Conservation (phyloP, 1,284 basidiomycete species). For the Sanghuangporus sanghuang region DNA sequence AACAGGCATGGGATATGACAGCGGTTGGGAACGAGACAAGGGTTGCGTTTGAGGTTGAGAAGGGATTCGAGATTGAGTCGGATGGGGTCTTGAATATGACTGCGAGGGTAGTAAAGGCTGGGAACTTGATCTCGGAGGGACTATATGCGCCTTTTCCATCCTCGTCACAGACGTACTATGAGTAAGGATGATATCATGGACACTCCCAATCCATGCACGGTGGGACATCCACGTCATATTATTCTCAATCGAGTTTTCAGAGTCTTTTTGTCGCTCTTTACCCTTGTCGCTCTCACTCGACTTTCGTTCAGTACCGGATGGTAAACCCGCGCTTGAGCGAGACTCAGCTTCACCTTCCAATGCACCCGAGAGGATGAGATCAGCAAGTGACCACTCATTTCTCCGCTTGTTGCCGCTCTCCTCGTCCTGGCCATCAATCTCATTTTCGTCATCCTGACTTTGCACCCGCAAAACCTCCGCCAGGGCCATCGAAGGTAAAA, state of each 20-base stretch:
- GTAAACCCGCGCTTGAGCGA: not conserved
- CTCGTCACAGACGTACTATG: not conserved
- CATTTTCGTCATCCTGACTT: not conserved
- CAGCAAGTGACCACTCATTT: constrained; percentile 31
- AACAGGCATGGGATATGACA: not conserved
- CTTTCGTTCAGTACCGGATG: not conserved
- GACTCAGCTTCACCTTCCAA: constrained; percentile 24
- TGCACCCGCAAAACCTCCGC: constrained; percentile 23
- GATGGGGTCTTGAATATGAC: not conserved
- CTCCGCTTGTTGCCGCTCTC: constrained; percentile 13
- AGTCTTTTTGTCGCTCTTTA: not conserved
- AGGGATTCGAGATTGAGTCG: not conserved
- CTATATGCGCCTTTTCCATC: not conserved
- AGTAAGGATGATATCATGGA: not conserved
- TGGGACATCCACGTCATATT: not conserved
- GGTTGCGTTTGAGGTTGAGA: not conserved
- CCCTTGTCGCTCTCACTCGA: not conserved
- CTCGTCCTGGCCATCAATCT: constrained; percentile 2
- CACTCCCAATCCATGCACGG: constrained; percentile 15
- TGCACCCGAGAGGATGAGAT: constrained; percentile 32
- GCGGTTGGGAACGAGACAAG: not conserved
- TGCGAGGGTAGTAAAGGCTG: not conserved
- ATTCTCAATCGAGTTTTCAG: not conserved
- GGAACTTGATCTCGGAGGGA: not conserved
- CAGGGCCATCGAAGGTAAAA: constrained; percentile 30